Evolutionary conservation across 2,329 filamentous ascomycete genomes (phyloP).

Genomic region (Aspergillus pseudoterreus): DNA sequence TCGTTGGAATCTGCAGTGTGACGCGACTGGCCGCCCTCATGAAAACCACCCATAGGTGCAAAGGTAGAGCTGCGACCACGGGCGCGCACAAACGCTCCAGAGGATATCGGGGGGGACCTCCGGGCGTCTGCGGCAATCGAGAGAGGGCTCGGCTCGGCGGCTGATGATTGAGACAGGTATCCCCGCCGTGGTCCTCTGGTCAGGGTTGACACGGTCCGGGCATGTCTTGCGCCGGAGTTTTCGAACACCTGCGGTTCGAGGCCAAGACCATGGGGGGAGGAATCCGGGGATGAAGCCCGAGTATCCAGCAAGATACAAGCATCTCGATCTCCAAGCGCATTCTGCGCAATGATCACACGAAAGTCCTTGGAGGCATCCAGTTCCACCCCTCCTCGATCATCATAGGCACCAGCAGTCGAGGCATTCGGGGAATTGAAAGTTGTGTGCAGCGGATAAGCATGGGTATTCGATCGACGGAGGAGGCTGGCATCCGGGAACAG

Average conservation of each 20-base stretch:
- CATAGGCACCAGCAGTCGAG: slow-evolving; percentile 41
- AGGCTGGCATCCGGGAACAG: slow-evolving; percentile 45
- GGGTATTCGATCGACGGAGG: slow-evolving; percentile 38
- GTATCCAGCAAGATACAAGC: slow-evolving; percentile 46
- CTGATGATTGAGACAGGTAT: slow-evolving; percentile 31
- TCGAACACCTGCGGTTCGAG: slow-evolving; percentile 33
- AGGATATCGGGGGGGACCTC: slow-evolving; percentile 27
- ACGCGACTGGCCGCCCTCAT: slow-evolving; percentile 35
- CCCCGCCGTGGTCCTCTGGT: slow-evolving; percentile 33
- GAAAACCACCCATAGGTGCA: slow-evolving; percentile 29
- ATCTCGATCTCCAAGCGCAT: slow-evolving; percentile 46
- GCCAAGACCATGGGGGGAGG: slow-evolving; percentile 31
- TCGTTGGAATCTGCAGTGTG: slow-evolving; percentile 48
- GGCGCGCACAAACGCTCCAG: slow-evolving; percentile 39
- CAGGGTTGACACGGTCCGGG: slow-evolving; percentile 36
- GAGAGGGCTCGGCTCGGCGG: slow-evolving; percentile 32
- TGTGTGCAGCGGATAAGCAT: slow-evolving; percentile 40
- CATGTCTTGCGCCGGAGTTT: slow-evolving; percentile 28
- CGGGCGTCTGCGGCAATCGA: slow-evolving; percentile 31
- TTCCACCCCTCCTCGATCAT: slow-evolving; percentile 46
- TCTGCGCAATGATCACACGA: slow-evolving; percentile 46
- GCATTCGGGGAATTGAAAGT: slow-evolving; percentile 42
- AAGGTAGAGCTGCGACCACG: slow-evolving; percentile 46
- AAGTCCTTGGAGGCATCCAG: slow-evolving; percentile 44
- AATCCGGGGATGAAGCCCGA: slow-evolving; percentile 25